These are phyloP conservation scores for Fraxinus excelsior DNA, from an alignment of 257 asterid species.

Conservation along the genomic window DNA sequence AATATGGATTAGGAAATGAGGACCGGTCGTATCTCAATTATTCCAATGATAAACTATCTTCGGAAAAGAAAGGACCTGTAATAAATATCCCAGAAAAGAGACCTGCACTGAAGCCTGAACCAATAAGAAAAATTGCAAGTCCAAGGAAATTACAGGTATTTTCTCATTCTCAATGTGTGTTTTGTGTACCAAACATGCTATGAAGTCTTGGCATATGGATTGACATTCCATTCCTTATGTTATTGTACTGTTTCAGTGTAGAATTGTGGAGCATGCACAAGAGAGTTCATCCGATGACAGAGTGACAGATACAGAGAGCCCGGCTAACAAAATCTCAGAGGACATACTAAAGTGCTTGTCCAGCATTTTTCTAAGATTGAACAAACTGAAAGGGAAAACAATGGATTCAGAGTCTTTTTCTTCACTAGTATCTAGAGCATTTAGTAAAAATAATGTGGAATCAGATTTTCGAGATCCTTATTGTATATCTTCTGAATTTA, in stretches of 20 bases:
- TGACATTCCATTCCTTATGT: not conserved
- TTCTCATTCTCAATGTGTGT: not conserved
- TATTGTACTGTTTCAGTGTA: conserved; percentile 53
- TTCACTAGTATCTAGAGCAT: conserved; percentile 37
- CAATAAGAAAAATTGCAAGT: conserved; percentile 33
- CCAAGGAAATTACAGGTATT: conserved; percentile 50
- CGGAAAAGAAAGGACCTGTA: not conserved
- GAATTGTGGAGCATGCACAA: conserved; percentile 56
- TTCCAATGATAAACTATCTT: conserved; percentile 26
- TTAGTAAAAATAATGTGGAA: conserved; percentile 24
- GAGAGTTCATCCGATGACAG: conserved; percentile 60
- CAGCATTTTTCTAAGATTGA: conserved; percentile 59
- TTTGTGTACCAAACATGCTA: not conserved
- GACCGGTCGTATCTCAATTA: conserved; percentile 29
- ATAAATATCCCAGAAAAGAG: conserved; percentile 28
- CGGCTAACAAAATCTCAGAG: conserved; percentile 60
- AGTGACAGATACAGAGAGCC: conserved; percentile 41
- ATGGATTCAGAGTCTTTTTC: conserved; percentile 51
- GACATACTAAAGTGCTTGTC: conserved; percentile 70
- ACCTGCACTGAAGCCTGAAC: conserved; percentile 37
- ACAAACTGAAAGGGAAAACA: conserved; percentile 60
- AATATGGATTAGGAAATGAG: conserved; percentile 36
- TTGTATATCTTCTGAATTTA: conserved; percentile 24
- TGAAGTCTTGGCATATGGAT: not conserved
- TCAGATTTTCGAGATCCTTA: conserved; percentile 49